Evolutionary conservation across 2,329 filamentous ascomycete genomes (phyloP), one percentile per base, ranked within the genome.

Genomic region (Colletotrichum viniferum): DNA sequence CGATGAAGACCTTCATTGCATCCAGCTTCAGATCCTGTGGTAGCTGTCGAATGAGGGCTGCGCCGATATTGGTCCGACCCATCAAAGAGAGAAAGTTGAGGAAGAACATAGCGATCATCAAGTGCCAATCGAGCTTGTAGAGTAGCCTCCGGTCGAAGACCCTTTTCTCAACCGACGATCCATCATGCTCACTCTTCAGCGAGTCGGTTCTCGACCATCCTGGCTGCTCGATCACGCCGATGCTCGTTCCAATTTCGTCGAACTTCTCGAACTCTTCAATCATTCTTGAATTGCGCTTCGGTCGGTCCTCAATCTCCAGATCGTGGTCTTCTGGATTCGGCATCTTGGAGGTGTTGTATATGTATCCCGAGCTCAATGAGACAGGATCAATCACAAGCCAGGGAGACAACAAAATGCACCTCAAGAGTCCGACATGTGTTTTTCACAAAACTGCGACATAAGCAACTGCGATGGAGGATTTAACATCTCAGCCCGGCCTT

Each of bases 11-110:
- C 63, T 79, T 73, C 70, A 77, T 76, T 18, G 74, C 71, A 52
- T 77, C 77, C 21, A 80, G 73, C 28, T 78, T 74, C 21, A 81
- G 76, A 21, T 81, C 79, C 14, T 77, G 68, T 24, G 79, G 79
- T 18, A 81, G 66, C 13, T 74, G 63, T 43, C 81, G 79, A 21
- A 80, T 80, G 12, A 79, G 76, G 3, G 78, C 77, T 5, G 79
- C 78, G 4, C 78, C 79, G 30, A 80, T 79, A n/a, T 79, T 80
- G n/a, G 79, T 79, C 6, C 79, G 77, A 16, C 78, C 79, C 72
- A 80, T 80, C 21, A 80, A 76, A 7, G 79, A 80, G 5, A 80
- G 61, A 38, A 81, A 81, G 73, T 81, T 81, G 43, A 81, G 73
- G 58, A 81, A 80, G 32, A 81, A 77, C 66, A 81, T 80, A 2